Evolutionary conservation across 257 asterid species (phyloP).

Genomic region (Forsythia suspensa): DNA sequence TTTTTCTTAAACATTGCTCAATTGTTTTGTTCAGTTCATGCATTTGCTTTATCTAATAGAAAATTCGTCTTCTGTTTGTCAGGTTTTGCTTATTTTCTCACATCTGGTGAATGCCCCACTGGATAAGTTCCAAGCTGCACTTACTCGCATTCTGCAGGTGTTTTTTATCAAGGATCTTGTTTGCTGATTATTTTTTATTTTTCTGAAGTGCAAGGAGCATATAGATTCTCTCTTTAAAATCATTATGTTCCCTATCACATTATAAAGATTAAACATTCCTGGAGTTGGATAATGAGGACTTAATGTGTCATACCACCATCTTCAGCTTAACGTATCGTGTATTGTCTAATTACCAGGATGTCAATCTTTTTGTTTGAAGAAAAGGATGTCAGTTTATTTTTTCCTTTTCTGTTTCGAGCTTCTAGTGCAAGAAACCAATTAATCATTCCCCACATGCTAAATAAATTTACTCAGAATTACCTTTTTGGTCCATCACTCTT

Average conservation of each 20-base stretch:
- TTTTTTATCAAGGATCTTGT: conserved; percentile 16
- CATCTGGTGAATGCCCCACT: conserved; percentile 71
- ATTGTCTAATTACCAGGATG: neutral
- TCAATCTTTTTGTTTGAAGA: neutral
- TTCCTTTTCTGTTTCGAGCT: neutral
- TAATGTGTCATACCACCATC: neutral
- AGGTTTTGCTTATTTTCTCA: conserved; percentile 81
- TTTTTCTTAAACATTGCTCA: neutral
- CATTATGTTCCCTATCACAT: neutral
- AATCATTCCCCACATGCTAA: neutral
- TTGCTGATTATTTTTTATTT: neutral
- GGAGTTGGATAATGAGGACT: neutral
- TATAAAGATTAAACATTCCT: neutral
- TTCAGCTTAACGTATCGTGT: neutral
- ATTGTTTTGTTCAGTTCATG: neutral
- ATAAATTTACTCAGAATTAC: neutral
- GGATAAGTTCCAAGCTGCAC: conserved; percentile 83
- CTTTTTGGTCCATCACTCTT: neutral
- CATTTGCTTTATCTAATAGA: conserved; percentile 18
- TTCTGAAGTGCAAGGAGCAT: conserved; percentile 18
- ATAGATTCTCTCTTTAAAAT: neutral
- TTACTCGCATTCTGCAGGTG: conserved; percentile 86
- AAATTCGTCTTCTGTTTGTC: conserved; percentile 29
- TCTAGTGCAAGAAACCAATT: neutral
- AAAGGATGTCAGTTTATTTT: neutral